A percentile compares a stretch with the other conserved stretches of the same genome.
Conservation (phyloP, 1,284 basidiomycete species). For the Pascua sp. region DNA sequence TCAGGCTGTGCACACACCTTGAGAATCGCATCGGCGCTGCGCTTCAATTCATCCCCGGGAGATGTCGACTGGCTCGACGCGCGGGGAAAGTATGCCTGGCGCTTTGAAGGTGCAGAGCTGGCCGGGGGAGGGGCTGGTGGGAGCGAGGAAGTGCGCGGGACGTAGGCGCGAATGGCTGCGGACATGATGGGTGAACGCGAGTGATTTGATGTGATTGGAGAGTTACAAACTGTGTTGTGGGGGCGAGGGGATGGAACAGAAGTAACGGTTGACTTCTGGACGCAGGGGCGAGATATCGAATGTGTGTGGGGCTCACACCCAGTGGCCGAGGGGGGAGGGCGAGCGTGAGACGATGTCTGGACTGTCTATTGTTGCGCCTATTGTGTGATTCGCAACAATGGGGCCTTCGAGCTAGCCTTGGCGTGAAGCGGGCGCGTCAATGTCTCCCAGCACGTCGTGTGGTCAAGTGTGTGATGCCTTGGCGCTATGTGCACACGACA, state of each 20-base stretch:
- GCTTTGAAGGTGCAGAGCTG: slow-evolving; percentile 6
- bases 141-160: slow-evolving; percentile 18
- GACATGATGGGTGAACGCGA: slow-evolving; percentile 5
- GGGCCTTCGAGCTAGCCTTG: too few species aligned
- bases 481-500: too few species aligned
- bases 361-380: too few species aligned
- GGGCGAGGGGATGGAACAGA: neutral
- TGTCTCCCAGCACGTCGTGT: too few species aligned
- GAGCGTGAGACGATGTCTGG: too few species aligned
- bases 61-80: slow-evolving; percentile 5
- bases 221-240: neutral
- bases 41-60: slow-evolving; percentile 21
- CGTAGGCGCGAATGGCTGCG: slow-evolving; percentile 18
- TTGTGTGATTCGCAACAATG: too few species aligned
- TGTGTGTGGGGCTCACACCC: neutral
- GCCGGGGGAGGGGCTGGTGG: slow-evolving; percentile 9
- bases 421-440: too few species aligned
- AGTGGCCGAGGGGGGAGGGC: neutral
- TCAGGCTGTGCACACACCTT: slow-evolving; percentile 23
- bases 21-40: slow-evolving; percentile 27
- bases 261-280: neutral
- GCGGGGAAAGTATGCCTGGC: slow-evolving; percentile 12
- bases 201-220: neutral
- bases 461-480: too few species aligned
- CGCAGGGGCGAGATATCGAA: neutral